These are phyloP conservation scores for Ogataea corticis DNA, from an alignment of 805 yeast species.

Conservation along the genomic window DNA sequence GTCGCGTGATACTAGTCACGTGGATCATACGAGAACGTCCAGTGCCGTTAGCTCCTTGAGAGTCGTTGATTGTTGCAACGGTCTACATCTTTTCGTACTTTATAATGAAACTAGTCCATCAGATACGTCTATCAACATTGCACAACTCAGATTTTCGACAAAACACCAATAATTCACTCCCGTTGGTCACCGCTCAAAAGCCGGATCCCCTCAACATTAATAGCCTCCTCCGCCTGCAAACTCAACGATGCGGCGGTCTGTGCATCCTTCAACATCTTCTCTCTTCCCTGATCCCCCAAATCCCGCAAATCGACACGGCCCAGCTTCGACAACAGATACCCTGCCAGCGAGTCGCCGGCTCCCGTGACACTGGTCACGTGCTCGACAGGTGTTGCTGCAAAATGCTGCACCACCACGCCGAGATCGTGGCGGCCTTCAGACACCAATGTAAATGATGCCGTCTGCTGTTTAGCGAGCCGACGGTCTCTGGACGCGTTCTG, in stretches of 20 bases:
- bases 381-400: constrained; percentile 37
- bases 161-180: too few relatives aligned
- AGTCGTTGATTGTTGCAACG: too few relatives aligned
- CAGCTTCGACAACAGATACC: constrained; percentile 53
- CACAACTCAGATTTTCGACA: too few relatives aligned
- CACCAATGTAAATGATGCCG: constrained; percentile 21
- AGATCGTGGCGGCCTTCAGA: constrained; percentile 30
- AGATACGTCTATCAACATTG: too few relatives aligned
- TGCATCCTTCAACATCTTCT: constrained; percentile 22
- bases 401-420: constrained; percentile 68
- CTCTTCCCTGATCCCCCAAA: constrained; percentile 18
- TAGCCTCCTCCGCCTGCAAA: constrained; percentile 23
- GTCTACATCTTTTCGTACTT: too few relatives aligned
- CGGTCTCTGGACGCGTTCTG: not conserved
- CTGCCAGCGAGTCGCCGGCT: constrained; percentile 83
- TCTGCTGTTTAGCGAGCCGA: not conserved
- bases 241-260: constrained; percentile 30
- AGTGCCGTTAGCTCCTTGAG: too few relatives aligned
- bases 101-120: too few relatives aligned
- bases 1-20: constrained; percentile 2
- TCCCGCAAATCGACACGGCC: constrained; percentile 14
- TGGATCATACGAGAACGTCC: not conserved
- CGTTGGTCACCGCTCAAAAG: too few relatives aligned
- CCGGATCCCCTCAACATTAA: constrained; percentile 23
- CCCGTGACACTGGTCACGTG: constrained; percentile 72